Percentiles rank a stretch among this genome's conserved stretches.
phyloP scores from a whole-genome alignment of 108 stramenopile species.

The Cylindrotheca fusiformis region DNA sequence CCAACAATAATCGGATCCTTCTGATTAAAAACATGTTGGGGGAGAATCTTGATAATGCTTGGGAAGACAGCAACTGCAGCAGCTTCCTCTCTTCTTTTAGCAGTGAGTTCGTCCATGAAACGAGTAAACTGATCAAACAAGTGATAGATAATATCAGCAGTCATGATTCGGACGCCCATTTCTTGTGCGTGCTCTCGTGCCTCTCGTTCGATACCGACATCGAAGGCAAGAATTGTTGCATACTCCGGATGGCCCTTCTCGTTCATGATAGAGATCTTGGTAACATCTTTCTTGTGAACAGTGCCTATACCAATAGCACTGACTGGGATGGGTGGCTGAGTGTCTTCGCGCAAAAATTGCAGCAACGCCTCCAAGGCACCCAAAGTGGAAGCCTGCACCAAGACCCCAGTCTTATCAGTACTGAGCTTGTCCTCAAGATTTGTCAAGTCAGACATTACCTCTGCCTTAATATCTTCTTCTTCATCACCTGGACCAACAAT shows the following conservation, averaged over 20 bases:
- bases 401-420: slow-evolving; percentile 93
- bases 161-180: slow-evolving; percentile 93
- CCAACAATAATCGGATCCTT: slow-evolving; percentile 99
- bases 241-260: slow-evolving; percentile 94
- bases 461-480: slow-evolving; percentile 96
- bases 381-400: slow-evolving; percentile 98
- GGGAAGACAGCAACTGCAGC: slow-evolving; percentile 88
- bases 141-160: slow-evolving; percentile 99
- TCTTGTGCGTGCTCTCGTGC: slow-evolving; percentile 92
- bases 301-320: slow-evolving; percentile 95
- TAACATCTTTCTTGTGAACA: slow-evolving; percentile 97
- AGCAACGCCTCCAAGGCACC: slow-evolving; percentile 98
- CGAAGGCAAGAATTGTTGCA: slow-evolving; percentile 97
- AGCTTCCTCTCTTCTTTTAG: slow-evolving; percentile 82
- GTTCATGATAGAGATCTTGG: slow-evolving; percentile 97
- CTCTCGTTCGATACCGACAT: slow-evolving; percentile 92
- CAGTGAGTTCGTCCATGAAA: slow-evolving; percentile 85
- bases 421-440: slow-evolving; percentile 81
- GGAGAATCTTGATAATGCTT: slow-evolving; percentile 90
- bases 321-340: slow-evolving; percentile 97
- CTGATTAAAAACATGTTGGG: slow-evolving; percentile 97
- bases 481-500: slow-evolving; percentile 95
- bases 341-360: slow-evolving; percentile 96
- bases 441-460: slow-evolving; percentile 95
- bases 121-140: slow-evolving; percentile 96